Conservation (phyloP, 1,284 basidiomycete species). For the Porphyrellus sp. region DNA sequence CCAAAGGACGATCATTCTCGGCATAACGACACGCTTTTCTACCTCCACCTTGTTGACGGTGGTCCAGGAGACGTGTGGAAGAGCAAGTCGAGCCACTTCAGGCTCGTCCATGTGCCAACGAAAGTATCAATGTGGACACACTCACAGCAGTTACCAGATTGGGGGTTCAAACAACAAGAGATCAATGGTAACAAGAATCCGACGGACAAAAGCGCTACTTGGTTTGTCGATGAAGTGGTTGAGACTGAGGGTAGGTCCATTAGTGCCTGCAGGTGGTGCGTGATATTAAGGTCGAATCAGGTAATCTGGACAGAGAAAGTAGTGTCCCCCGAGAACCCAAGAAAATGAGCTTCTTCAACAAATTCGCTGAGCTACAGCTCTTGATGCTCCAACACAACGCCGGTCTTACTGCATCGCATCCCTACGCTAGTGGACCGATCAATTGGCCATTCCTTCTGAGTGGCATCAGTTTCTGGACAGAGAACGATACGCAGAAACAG, state of each 20-base stretch:
- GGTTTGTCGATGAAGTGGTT: constrained; percentile 87
- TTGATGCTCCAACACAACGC: constrained; percentile 98
- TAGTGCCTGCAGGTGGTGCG: background rate
- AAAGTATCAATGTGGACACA: constrained; percentile 95
- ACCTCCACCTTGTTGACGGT: constrained; percentile 68
- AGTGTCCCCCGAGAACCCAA: constrained; percentile 65
- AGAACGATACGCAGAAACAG: constrained; percentile 80
- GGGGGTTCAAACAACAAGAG: constrained; percentile 97
- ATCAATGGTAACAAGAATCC: constrained; percentile 97
- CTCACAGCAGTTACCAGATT: constrained; percentile 81
- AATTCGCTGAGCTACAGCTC: constrained; percentile 91
- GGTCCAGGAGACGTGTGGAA: constrained; percentile 80
- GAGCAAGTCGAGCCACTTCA: constrained; percentile 90
- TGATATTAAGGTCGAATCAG: constrained; percentile 11
- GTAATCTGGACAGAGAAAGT: constrained; percentile 16
- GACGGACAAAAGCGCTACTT: constrained; percentile 77
- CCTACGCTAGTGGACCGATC: constrained; percentile 91
- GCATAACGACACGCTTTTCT: constrained; percentile 87
- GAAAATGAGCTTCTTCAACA: constrained; percentile 88
- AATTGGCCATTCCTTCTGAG: constrained; percentile 97
- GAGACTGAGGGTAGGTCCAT: constrained; percentile 60
- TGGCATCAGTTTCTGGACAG: constrained; percentile 98
- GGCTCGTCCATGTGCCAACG: constrained; percentile 85
- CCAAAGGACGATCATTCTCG: constrained; percentile 67
- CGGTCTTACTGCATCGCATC: constrained; percentile 90